A percentile compares a stretch with the other conserved stretches of the same genome.
These are phyloP conservation scores for Magnaporthales sp. DNA, from an alignment of 2,329 filamentous ascomycete genomes.

Conservation along the genomic window DNA sequence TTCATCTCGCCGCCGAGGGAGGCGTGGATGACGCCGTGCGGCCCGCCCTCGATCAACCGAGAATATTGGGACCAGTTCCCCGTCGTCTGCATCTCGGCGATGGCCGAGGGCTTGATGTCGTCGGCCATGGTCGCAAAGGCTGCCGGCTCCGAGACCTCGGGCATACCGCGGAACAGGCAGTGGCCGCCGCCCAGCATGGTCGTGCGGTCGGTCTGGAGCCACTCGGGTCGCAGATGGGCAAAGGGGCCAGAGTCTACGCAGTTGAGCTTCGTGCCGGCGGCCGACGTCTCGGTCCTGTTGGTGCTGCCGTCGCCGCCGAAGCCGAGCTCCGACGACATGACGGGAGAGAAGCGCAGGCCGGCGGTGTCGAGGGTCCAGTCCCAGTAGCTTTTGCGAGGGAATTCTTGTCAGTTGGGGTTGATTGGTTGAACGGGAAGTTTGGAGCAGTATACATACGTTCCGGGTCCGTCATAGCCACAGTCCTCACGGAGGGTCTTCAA, in stretches of 20 bases:
- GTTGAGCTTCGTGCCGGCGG: conserved; percentile 43
- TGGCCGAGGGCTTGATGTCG: conserved; percentile 14
- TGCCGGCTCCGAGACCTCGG: not conserved
- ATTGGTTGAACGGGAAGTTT: not conserved
- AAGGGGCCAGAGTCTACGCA: conserved; percentile 41
- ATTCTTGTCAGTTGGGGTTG: no score
- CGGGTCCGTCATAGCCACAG: not conserved
- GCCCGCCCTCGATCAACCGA: conserved; percentile 21
- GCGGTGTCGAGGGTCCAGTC: conserved; percentile 31
- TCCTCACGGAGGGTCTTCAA: not conserved
- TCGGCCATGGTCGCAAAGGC: conserved; percentile 11
- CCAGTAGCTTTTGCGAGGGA: conserved; percentile 37
- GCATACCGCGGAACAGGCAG: not conserved
- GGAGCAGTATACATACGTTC: not conserved
- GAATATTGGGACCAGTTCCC: conserved; percentile 2
- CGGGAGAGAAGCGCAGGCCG: conserved; percentile 27
- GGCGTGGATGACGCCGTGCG: conserved; percentile 20
- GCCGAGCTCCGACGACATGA: conserved; percentile 37
- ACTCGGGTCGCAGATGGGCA: conserved; percentile 27
- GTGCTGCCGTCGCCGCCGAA: conserved; percentile 17
- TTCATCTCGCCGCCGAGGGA: conserved; percentile 13
- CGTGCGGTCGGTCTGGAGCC: conserved; percentile 15
- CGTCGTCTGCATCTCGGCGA: not conserved
- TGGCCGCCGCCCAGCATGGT: conserved; percentile 16
- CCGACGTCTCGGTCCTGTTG: conserved; percentile 25